These are phyloP conservation scores for Betula pendula DNA, from an alignment of 306 rosid species.

Conservation along the genomic window DNA sequence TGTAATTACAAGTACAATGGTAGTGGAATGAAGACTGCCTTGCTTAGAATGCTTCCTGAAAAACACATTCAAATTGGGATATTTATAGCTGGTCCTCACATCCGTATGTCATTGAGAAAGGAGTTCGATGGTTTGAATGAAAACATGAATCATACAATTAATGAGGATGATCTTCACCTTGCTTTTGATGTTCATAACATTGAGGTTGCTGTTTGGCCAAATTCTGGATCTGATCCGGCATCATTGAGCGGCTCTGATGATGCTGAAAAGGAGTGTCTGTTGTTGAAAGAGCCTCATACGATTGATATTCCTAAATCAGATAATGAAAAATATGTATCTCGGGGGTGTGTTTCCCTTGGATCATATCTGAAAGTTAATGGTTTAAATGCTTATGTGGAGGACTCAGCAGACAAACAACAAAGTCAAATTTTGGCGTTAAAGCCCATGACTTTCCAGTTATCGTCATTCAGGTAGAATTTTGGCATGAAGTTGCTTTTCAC, in stretches of 20 bases:
- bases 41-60: slow-evolving; percentile 67
- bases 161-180: slow-evolving; percentile 46
- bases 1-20: slow-evolving; percentile 40
- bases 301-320: slow-evolving; percentile 50
- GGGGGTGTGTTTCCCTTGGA: slow-evolving; percentile 47
- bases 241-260: slow-evolving; percentile 40
- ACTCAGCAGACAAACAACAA: slow-evolving; percentile 42
- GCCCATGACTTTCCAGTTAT: slow-evolving; percentile 52
- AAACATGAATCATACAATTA: slow-evolving; percentile 28
- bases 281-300: slow-evolving; percentile 54
- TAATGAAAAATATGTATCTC: slow-evolving; percentile 56
- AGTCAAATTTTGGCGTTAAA: slow-evolving; percentile 55
- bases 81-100: slow-evolving; percentile 63
- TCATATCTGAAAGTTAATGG: slow-evolving; percentile 62
- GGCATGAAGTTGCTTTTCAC: background rate
- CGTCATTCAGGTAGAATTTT: slow-evolving; percentile 62
- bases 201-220: slow-evolving; percentile 65
- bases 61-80: slow-evolving; percentile 67
- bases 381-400: slow-evolving; percentile 54
- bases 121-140: slow-evolving; percentile 36
- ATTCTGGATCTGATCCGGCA: slow-evolving; percentile 45
- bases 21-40: slow-evolving; percentile 42
- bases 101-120: slow-evolving; percentile 51
- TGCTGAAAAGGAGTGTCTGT: slow-evolving; percentile 42
- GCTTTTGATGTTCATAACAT: slow-evolving; percentile 56